Evolutionary conservation across 371 early-diverging fungal genomes (phyloP).

Genomic region (Lichtheimia ramosa): DNA sequence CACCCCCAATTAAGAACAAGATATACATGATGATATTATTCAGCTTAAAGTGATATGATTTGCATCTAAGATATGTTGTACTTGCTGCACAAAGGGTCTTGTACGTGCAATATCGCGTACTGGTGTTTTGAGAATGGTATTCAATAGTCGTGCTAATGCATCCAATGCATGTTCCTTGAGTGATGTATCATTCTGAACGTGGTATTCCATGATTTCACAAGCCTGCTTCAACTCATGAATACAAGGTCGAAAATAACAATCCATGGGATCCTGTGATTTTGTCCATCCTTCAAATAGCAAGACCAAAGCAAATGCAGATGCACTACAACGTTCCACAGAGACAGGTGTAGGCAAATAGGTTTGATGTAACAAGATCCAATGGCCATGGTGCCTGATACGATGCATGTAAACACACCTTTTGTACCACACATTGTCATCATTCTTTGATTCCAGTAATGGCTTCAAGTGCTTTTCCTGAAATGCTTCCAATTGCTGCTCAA

Average conservation of each 20-base stretch:
- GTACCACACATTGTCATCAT: slow-evolving; percentile 29
- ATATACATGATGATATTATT: no score
- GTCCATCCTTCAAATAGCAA: slow-evolving; percentile 41
- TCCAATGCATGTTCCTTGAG: slow-evolving; percentile 26
- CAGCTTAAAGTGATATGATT: no score
- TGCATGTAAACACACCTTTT: slow-evolving; percentile 37
- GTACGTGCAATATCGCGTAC: slow-evolving; percentile 46
- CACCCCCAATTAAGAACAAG: no score
- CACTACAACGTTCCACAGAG: slow-evolving; percentile 39
- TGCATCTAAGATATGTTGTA: slow-evolving; percentile 8
- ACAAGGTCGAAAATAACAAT: slow-evolving; percentile 52
- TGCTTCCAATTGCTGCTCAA: slow-evolving; percentile 26
- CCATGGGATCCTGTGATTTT: slow-evolving; percentile 10
- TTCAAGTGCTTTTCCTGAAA: slow-evolving; percentile 25
- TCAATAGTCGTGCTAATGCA: slow-evolving; percentile 24
- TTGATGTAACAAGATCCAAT: slow-evolving; percentile 52
- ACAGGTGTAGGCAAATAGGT: slow-evolving; percentile 42
- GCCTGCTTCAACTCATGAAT: slow-evolving; percentile 50
- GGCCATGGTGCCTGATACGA: slow-evolving; percentile 42
- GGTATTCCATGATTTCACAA: slow-evolving; percentile 41
- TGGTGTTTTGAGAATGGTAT: slow-evolving; percentile 34
- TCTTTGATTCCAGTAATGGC: neutral
- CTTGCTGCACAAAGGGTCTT: slow-evolving; percentile 43
- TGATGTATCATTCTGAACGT: slow-evolving; percentile 28
- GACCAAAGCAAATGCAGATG: slow-evolving; percentile 43